A percentile compares a stretch with the other conserved stretches of the same genome.
Evolutionary conservation across 2,329 filamentous ascomycete genomes (phyloP).

Genomic region (Ceratocystis smalleyi): DNA sequence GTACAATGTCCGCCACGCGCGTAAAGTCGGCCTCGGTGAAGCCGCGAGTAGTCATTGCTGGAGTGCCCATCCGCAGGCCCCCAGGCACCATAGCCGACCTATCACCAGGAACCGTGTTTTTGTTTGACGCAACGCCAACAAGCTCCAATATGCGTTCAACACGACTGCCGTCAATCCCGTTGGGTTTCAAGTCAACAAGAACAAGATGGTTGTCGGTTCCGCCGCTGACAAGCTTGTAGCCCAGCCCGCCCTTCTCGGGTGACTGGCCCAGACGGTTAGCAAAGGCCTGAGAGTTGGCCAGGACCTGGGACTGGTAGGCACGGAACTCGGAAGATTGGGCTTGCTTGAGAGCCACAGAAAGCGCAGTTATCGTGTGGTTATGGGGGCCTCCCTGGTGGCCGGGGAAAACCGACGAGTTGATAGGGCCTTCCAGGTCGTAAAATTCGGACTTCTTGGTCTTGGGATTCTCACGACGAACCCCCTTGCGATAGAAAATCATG

Average conservation of each 20-base stretch:
- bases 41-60: conserved; percentile 95
- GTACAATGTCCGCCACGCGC: conserved; percentile 70
- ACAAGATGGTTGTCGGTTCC: conserved; percentile 97
- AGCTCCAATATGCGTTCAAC: conserved; percentile 84
- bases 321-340: conserved; percentile 80
- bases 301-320: conserved; percentile 77
- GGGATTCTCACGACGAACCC: conserved; percentile 63
- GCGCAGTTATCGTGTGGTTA: conserved; percentile 96
- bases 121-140: conserved; percentile 93
- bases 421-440: conserved; percentile 83
- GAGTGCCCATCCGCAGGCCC: conserved; percentile 84
- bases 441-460: conserved; percentile 75
- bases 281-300: conserved; percentile 81
- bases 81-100: conserved; percentile 85
- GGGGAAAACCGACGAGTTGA: conserved; percentile 94
- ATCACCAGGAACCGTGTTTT: conserved; percentile 96
- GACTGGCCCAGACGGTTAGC: conserved; percentile 48
- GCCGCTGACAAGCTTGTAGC: conserved; percentile 79
- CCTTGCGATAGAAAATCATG: conserved; percentile 97
- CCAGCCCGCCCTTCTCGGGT: conserved; percentile 61
- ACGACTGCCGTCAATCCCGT: conserved; percentile 72
- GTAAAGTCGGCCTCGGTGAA: conserved; percentile 79
- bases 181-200: conserved; percentile 77
- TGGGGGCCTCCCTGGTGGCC: conserved; percentile 96
- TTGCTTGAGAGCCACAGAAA: conserved; percentile 89